Evolutionary conservation across 495 filamentous ascomycete genomes (phyloP).

Genomic region (Daldinia caldariorum): DNA sequence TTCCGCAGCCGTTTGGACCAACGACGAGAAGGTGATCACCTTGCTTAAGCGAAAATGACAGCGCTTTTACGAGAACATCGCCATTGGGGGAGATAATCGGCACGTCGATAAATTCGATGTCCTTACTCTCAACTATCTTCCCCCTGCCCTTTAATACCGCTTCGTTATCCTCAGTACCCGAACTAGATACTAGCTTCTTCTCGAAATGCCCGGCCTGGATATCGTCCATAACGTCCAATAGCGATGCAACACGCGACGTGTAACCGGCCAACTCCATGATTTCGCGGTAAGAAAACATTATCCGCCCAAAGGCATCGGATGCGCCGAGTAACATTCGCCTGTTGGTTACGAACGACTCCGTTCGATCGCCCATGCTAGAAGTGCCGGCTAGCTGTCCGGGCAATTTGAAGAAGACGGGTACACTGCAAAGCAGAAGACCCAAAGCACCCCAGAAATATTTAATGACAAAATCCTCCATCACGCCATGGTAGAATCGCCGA

Average conservation of each 20-base stretch:
- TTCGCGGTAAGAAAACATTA: slow-evolving; percentile 99
- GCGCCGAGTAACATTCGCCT: slow-evolving; percentile 88
- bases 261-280: slow-evolving; percentile 96
- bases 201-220: slow-evolving; percentile 87
- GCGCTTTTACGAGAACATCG: slow-evolving; percentile 82
- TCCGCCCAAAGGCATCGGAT: slow-evolving; percentile 92
- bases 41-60: slow-evolving; percentile 85
- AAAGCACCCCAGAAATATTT: slow-evolving; percentile 99
- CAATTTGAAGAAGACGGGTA: slow-evolving; percentile 94
- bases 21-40: slow-evolving; percentile 94
- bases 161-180: slow-evolving; percentile 77
- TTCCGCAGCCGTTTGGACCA: slow-evolving; percentile 96
- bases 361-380: slow-evolving; percentile 85
- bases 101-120: slow-evolving; percentile 89
- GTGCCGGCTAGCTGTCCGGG: slow-evolving; percentile 70
- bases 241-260: slow-evolving; percentile 86
- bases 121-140: slow-evolving; percentile 74
- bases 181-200: slow-evolving; percentile 94
- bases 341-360: slow-evolving; percentile 96
- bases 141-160: slow-evolving; percentile 84
- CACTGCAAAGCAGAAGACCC: slow-evolving; percentile 91
- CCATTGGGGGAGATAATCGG: slow-evolving; percentile 99
- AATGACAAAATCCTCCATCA: slow-evolving; percentile 99
- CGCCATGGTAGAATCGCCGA: slow-evolving; percentile 88
- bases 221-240: slow-evolving; percentile 95